Evolutionary conservation across 2,329 filamentous ascomycete species (phyloP), one percentile per base, ranked within the genome.

Genomic region (Sphaerulina vaccinii): DNA sequence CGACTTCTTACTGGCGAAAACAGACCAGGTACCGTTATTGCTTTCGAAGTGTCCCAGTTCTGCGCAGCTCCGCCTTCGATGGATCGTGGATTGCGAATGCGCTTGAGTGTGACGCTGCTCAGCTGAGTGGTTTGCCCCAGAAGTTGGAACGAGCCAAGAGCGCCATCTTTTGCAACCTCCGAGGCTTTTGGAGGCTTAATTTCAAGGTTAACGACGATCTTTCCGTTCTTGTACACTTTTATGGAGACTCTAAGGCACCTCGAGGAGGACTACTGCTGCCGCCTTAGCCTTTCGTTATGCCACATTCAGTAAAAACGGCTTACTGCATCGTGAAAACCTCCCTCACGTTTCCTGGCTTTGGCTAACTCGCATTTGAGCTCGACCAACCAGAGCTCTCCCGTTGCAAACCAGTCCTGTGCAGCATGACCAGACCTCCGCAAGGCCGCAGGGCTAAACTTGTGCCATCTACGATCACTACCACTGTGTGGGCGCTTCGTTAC

Each of bases 281-380:
- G 40, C 22, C 27, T 68, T 13, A 59, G 61, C n/a, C 52, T 73
- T 3, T 61, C 73, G 2, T 64, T 70, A 8, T 71, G 67, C 53
- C 70, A 69, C 27, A 70, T 70, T 24, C 64, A 71, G 3, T 68
- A 66, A 35, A 49, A 49, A 42, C 37, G 21, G n/a, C 6, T 22
- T 13, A 24, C 19, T 9, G 10, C 11, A 27, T 42, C 27, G 24
- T 7, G 16, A 6, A 38, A 3, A 2, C 18, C 19, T 6, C 16
- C 13, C 16, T 39, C 16, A 10, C 18, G 10, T 9, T 18, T 39
- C 16, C 18, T 32, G n/a, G 35, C 38, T 13, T 19, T 49, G 47
- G 47, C 47, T 49, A 29, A 24, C 13, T 3, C 22, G 13, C 13
- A 19, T 15, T 21, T 2, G 18, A 16, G 3, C 7, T 9, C 16